Base-by-base conservation (phyloP, 495 filamentous ascomycete species). In the Chaetomium tenue region DNA sequence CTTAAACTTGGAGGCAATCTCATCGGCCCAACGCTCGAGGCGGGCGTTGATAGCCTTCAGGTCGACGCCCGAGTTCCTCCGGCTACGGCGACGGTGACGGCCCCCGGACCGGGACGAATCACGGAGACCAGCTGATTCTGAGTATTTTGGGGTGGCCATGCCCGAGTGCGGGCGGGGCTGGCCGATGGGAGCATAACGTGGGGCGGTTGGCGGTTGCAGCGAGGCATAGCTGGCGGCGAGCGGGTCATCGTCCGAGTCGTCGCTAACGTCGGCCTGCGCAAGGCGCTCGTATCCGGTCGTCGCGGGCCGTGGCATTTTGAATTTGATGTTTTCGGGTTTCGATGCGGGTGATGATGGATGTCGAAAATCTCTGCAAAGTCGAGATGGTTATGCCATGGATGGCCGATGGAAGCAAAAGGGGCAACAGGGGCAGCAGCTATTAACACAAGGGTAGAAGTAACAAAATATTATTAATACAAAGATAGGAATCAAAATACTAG, bases 31-130 rank as follows among this genome's bases (percentile, higher is more conserved):
- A 68, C 90, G 82, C 74, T 99, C 94, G 22, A 99, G 81, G 54
- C 94, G 86, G 61, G 94, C 93, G 77, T 99, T 99, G 75, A 99
- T 97, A 64, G 93, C 94, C 76, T 98, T 98, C 70, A 99, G 93
- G 74, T 99, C 94, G 13, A 98, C 94, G 5, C 91, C 93, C 33
- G 91, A 92, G 63, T 86, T 90, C 72, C 91, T 96, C 63, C 92
- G 88, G 66, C 88, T 81, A 48, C 80, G 79, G 56, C 85, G 84
- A 50, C 81, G 76, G 40, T 76, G 76, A 66, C 81, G 77, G 60
- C 70, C 28, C 25, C 59, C 62, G n/a, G 55, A 23, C 61, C 63
- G 37, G 30, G 51, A 51, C 11, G 47, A 51, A 44, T 64, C 55
- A 28, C 56, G 53, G 26, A 42, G n/a, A 15, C 42, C 51, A 12